Evolutionary conservation across 2,329 filamentous ascomycete genomes (phyloP), one percentile per base, ranked within the genome.

Genomic region (Colletotrichum neosansevieriae): DNA sequence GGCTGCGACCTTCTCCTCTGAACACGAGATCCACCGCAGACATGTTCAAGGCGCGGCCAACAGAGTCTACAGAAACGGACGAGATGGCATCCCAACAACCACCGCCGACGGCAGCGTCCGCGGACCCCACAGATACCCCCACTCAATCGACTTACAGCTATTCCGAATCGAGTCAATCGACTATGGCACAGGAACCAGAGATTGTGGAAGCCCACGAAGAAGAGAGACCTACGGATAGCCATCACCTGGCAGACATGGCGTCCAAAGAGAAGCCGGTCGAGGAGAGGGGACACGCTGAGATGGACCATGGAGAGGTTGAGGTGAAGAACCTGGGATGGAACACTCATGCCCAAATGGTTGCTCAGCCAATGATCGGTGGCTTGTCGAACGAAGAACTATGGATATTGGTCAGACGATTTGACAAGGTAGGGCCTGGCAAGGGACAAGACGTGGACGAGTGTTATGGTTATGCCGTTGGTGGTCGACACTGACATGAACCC

Each of bases 371-470:
- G 11, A 88, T 93, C 0, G 88, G 89, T 1, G 90, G 91, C 0
- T 76, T 94, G 67, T 82, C 83, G 12, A 94, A 94, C 70, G 91
- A 94, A 44, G 89, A 94, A 70, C 78, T 94, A 0, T 94, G 91
- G 90, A 81, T 92, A 56, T 80, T 94, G 17, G 81, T 93, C 34
- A 83, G 92, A 24, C 84, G 92, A 1, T 94, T 94, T 77, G 90
- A 94, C 76, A 93, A 93, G 57, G 67, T 69, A 56, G 38, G 61
- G 10, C 21, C 9, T 34, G 13, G 17, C 5, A 17, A 58, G 3
- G 3, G 36, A 45, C 15, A 1, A 2, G 13, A 4, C 2, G 1
- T n/a, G 34, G n/a, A 3, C 13, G 83, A 19, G 38, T 32, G 3
- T 6, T 9, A 2, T 44, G 6, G 3, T 6, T 9, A 2, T 44